Conservation (phyloP, 164 flowering plant species). For the Nymphaea thermarum region DNA sequence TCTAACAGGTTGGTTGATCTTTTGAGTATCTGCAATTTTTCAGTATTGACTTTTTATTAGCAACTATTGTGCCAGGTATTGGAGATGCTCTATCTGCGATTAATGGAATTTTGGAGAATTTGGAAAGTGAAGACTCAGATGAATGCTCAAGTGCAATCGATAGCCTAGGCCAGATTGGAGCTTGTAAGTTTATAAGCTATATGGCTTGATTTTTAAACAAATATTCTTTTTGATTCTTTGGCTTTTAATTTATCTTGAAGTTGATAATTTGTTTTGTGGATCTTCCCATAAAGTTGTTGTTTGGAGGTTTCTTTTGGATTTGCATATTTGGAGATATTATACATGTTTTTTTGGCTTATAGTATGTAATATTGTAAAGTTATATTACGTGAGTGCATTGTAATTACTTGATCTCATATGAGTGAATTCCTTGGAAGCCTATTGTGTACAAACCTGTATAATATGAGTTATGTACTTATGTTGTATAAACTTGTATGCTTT, state of each 20-base stretch:
- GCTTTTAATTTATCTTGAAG: neutral
- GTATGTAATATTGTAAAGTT: too few relatives aligned
- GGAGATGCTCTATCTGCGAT: slow-evolving; percentile 36
- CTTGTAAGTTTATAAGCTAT: slow-evolving; percentile 43
- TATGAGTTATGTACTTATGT: too few relatives aligned
- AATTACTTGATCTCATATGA: too few relatives aligned
- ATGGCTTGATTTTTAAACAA: neutral
- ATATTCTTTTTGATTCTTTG: neutral
- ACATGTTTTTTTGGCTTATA: too few relatives aligned
- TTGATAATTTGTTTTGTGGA: neutral
- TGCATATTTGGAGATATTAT: too few relatives aligned
- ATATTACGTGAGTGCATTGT: too few relatives aligned
- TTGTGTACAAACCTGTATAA: too few relatives aligned
- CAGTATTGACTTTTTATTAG: neutral
- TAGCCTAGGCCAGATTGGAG: slow-evolving; percentile 81
- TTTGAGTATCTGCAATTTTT: too few relatives aligned
- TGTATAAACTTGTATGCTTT: too few relatives aligned
- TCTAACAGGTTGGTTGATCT: too few relatives aligned
- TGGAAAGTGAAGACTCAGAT: slow-evolving; percentile 45
- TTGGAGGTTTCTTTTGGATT: too few relatives aligned
- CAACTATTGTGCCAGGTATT: slow-evolving; percentile 27
- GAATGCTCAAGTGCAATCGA: slow-evolving; percentile 83
- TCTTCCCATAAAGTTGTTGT: neutral
- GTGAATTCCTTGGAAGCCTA: too few relatives aligned
- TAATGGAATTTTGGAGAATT: slow-evolving; percentile 34